Base-by-base conservation (phyloP, 768 basidiomycete species). In the Agaricus subrufescens region DNA sequence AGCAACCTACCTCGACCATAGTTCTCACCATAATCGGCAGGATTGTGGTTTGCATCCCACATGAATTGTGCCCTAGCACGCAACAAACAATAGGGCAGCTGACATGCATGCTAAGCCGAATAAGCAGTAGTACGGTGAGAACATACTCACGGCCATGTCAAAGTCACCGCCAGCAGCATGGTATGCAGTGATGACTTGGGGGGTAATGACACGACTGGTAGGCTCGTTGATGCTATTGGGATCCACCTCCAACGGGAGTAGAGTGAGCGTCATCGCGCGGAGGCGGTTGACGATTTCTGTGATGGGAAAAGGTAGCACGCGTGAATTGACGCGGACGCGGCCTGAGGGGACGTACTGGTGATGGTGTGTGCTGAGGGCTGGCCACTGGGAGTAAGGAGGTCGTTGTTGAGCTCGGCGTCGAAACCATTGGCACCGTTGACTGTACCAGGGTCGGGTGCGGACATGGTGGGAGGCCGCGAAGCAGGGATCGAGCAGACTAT, bases 21-120 rank as follows among this genome's bases (percentile, higher is more conserved):
- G 61, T 94, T 94, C 72, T 97, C 94, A 45, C 84, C 91, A 65
- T 87, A 91, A 66, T 96, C 89, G 3, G 93, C 87, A 30, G 90
- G 83, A 68, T 93, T 84, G 48, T 82, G 76, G 61, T 87, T 84
- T 4, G 91, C 91, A 67, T 95, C 92, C 70, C 78, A 82, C 69
- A 90, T 79, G 61, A 95, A 97, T 56, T 88, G 83, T 25, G 84
- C 85, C 47, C 87, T 79, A 3, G 92, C 89, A 51, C 87, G 80
- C 23, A 92, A 73, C 7, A 94, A 79, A 62, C 84, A 86, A 62
- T 91, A 94, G 0, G 90, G 89, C n/a, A 93, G 77, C 89, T 92
- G 62, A 30, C 43, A 37, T 77, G 87, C 0, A 92, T 94, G 44
- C 96, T 90, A 50, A 94, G 77, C 56, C 91, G 81, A 68, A 87